phyloP scores from a whole-genome alignment of 176 grass and related monocot species.

The Avena atlantica region DNA sequence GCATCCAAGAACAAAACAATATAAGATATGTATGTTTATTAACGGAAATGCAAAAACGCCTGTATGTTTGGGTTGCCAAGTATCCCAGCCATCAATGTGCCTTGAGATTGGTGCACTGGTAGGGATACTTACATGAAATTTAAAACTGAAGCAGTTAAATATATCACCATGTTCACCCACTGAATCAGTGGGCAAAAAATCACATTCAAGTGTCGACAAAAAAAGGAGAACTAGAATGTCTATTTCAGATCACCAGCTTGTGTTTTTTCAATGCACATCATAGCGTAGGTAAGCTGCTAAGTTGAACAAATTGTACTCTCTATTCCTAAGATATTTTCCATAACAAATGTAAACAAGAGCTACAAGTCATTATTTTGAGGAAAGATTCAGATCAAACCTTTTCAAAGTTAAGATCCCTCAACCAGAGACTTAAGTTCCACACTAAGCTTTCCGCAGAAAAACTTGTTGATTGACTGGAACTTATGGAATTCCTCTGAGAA shows the following conservation, averaged over 20 bases:
- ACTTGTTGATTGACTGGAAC: constrained; percentile 48
- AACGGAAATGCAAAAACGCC: not conserved
- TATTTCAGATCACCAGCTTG: constrained; percentile 20
- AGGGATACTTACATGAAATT: constrained; percentile 28
- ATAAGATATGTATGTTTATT: not conserved
- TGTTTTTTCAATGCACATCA: constrained; percentile 21
- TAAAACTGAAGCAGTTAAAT: not conserved
- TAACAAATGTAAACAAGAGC: not conserved
- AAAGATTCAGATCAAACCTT: constrained; percentile 64
- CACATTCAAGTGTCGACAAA: not conserved
- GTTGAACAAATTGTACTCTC: not conserved
- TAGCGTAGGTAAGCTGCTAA: constrained; percentile 13
- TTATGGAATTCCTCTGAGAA: constrained; percentile 54
- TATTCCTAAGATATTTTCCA: not conserved
- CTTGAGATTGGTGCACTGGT: not conserved
- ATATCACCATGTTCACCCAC: not conserved
- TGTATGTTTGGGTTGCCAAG: not conserved
- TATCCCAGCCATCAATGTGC: not conserved
- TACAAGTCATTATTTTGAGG: constrained; percentile 24
- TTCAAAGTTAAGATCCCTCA: constrained; percentile 69
- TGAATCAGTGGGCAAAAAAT: constrained; percentile 31
- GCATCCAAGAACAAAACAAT: constrained; percentile 5
- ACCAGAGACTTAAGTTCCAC: constrained; percentile 82
- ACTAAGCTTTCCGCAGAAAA: constrained; percentile 81
- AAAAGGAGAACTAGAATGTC: not conserved